A percentile compares a stretch with the other conserved stretches of the same genome.
These are phyloP conservation scores for Sparassis latifolia DNA, from an alignment of 1,284 basidiomycete genomes.

Conservation along the genomic window DNA sequence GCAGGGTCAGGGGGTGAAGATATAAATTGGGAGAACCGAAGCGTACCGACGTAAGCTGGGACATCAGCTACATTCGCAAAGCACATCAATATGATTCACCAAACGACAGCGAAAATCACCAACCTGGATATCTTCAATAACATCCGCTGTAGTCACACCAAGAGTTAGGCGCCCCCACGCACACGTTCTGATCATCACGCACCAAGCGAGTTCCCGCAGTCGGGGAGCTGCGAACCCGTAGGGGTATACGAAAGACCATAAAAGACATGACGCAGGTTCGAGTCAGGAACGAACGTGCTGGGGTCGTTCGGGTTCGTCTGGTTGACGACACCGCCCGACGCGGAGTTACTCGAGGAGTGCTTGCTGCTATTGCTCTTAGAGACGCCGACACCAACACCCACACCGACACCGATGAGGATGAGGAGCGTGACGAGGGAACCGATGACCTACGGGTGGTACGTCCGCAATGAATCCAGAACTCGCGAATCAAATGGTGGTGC, in stretches of 20 bases:
- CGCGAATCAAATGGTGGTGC: neutral
- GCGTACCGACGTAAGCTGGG: constrained; percentile 40
- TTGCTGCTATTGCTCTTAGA: constrained; percentile 34
- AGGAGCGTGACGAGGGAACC: constrained; percentile 37
- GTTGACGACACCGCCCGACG: constrained; percentile 33
- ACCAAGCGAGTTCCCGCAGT: constrained; percentile 44
- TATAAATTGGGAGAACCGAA: neutral
- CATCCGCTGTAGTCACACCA: constrained; percentile 21
- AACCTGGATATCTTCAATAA: constrained; percentile 50
- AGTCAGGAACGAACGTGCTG: constrained; percentile 57
- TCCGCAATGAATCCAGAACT: neutral
- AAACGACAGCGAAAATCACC: neutral
- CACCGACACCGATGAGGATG: constrained; percentile 40
- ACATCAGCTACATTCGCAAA: constrained; percentile 35
- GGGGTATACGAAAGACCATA: constrained; percentile 76
- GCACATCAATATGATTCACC: neutral
- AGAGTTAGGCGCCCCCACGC: neutral
- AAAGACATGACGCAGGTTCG: constrained; percentile 54
- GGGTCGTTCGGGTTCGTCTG: constrained; percentile 52
- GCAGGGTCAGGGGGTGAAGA: constrained; percentile 1
- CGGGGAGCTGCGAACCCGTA: constrained; percentile 42
- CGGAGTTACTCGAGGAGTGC: constrained; percentile 11
- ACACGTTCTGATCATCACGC: neutral
- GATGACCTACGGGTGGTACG: constrained; percentile 34
- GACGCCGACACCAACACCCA: constrained; percentile 47